These are phyloP conservation scores for Closterium sp. DNA, from an alignment of 139 green algal genomes.

Conservation along the genomic window DNA sequence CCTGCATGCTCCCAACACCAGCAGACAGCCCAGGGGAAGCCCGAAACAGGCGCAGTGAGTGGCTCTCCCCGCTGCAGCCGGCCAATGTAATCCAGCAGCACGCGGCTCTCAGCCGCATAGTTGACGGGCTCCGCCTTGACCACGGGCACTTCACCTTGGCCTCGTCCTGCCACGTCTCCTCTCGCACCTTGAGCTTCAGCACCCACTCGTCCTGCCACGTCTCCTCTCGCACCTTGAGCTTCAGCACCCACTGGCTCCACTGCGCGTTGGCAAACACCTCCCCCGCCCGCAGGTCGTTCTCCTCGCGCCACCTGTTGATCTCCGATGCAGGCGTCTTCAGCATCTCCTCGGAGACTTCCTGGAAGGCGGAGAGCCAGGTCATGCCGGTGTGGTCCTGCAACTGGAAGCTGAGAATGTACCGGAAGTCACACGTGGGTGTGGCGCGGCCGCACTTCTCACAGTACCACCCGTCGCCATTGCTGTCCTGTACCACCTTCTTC, in stretches of 20 bases:
- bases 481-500: conserved; percentile 76
- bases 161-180: conserved; percentile 90
- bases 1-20: not conserved
- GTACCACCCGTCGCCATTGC: conserved; percentile 28
- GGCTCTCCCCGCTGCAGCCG: conserved; percentile 49
- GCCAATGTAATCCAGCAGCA: conserved; percentile 44
- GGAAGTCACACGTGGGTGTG: conserved; percentile 11
- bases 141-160: conserved; percentile 68
- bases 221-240: conserved; percentile 78
- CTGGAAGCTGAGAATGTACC: conserved; percentile 51
- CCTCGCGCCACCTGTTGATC: conserved; percentile 19
- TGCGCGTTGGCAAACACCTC: conserved; percentile 43
- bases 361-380: conserved; percentile 64
- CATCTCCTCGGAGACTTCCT: conserved; percentile 37
- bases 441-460: conserved; percentile 49
- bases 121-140: conserved; percentile 45
- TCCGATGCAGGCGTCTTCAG: conserved; percentile 23
- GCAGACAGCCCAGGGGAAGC: not conserved
- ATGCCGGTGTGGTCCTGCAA: conserved; percentile 63
- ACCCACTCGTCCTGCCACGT: conserved; percentile 88
- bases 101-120: conserved; percentile 40
- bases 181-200: conserved; percentile 72
- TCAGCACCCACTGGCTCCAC: conserved; percentile 63
- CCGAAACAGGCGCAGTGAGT: conserved; percentile 7
- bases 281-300: not conserved